These are phyloP conservation scores for Ceratopteris richardii DNA, from an alignment of 75 land plant species.

Conservation along the genomic window DNA sequence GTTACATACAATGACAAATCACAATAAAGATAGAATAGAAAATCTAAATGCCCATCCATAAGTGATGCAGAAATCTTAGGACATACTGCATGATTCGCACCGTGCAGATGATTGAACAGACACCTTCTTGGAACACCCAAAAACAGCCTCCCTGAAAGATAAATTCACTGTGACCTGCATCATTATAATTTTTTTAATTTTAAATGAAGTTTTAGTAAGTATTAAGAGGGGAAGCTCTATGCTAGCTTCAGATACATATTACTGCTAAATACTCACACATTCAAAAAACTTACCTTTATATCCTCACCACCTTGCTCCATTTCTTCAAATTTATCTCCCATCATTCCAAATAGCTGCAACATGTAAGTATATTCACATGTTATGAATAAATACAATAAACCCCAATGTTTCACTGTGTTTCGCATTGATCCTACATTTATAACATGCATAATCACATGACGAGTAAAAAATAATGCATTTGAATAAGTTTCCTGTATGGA, in stretches of 20 bases:
- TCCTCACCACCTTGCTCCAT: not conserved
- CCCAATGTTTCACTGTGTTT: no score
- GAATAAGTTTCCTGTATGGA: no score
- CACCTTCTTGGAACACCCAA: slow-evolving; percentile 68
- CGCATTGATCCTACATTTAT: no score
- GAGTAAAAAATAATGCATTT: no score
- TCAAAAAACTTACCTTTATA: slow-evolving; percentile 2
- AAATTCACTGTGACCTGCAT: slow-evolving; percentile 56
- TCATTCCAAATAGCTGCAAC: slow-evolving; percentile 4
- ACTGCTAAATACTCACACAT: not conserved
- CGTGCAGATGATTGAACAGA: slow-evolving; percentile 53
- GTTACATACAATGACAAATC: slow-evolving; percentile 14
- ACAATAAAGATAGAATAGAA: not conserved
- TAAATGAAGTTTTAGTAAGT: no score
- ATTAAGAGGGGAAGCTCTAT: no score
- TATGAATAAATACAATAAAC: no score
- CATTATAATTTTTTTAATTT: no score
- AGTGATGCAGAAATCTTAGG: not conserved
- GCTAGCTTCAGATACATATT: not conserved
- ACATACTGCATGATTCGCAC: slow-evolving; percentile 82
- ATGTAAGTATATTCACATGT: not conserved
- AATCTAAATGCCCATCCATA: not conserved
- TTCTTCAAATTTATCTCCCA: not conserved
- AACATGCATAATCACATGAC: no score
- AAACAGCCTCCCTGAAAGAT: slow-evolving; percentile 77